A percentile compares a stretch with the other conserved stretches of the same genome.
phyloP scores from a whole-genome alignment of 495 filamentous ascomycete genomes.

The Aspergillus cristatus region DNA sequence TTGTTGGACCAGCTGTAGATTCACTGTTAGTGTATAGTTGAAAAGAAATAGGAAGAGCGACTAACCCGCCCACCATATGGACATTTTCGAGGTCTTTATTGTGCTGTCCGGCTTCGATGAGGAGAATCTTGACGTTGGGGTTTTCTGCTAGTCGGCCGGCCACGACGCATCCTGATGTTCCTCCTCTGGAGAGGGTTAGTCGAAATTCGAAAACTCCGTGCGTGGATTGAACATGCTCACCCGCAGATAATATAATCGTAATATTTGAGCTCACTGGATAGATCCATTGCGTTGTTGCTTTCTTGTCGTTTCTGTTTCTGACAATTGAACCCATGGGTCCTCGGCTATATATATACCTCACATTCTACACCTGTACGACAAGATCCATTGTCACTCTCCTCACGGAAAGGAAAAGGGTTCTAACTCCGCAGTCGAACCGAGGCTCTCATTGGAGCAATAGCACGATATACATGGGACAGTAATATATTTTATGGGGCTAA shows the following conservation, averaged over 20 bases:
- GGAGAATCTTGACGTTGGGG: constrained; percentile 38
- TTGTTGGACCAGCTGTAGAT: constrained; percentile 25
- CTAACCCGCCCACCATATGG: constrained; percentile 37
- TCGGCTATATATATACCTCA: no score
- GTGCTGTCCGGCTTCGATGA: constrained; percentile 47
- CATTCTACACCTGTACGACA: no score
- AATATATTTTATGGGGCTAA: no score
- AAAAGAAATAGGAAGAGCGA: not conserved
- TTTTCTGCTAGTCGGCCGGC: constrained; percentile 55
- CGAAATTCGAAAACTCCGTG: not conserved
- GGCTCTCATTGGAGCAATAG: no score
- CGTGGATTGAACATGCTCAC: constrained; percentile 8
- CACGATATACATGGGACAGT: no score
- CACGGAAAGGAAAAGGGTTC: no score
- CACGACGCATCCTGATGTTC: constrained; percentile 50
- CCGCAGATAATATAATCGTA: constrained; percentile 32
- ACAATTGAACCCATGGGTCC: no score
- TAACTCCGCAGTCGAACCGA: no score
- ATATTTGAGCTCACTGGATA: not conserved
- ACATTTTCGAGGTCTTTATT: constrained; percentile 37
- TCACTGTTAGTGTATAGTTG: no score
- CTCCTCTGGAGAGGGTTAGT: constrained; percentile 33
- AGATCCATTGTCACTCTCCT: no score
- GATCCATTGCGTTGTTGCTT: no score
- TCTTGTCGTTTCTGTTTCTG: not conserved